phyloP scores from a whole-genome alignment of 1,284 basidiomycete genomes.

The Ustilago bromivora region DNA sequence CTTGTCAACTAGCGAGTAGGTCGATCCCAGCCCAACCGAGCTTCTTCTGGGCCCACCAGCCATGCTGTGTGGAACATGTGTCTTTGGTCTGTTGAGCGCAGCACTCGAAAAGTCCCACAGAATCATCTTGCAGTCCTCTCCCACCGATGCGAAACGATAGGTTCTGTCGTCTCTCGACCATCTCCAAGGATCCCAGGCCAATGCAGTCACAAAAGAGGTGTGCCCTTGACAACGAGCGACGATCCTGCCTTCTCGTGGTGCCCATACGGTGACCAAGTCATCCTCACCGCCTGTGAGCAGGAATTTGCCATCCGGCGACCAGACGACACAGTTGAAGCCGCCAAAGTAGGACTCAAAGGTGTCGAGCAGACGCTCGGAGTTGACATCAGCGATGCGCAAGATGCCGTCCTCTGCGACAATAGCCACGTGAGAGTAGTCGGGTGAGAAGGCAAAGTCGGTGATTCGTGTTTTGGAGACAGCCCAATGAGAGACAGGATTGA shows the following conservation, averaged over 20 bases:
- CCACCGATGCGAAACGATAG: conserved; percentile 64
- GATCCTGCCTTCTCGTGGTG: conserved; percentile 71
- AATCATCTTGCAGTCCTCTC: conserved; percentile 65
- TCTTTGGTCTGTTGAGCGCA: conserved; percentile 53
- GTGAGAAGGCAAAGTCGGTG: conserved; percentile 64
- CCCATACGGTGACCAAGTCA: conserved; percentile 81
- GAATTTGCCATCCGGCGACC: conserved; percentile 94
- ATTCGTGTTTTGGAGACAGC: conserved; percentile 41
- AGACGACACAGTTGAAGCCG: conserved; percentile 82
- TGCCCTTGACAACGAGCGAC: conserved; percentile 98
- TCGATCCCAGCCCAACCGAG: conserved; percentile 39
- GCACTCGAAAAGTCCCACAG: conserved; percentile 65
- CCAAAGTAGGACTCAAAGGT: conserved; percentile 66
- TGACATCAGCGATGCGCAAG: conserved; percentile 61
- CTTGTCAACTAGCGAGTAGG: conserved; percentile 46
- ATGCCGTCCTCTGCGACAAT: conserved; percentile 61
- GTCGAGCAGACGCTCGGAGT: conserved; percentile 54
- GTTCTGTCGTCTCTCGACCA: conserved; percentile 74
- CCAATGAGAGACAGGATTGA: conserved; percentile 66
- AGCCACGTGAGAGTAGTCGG: conserved; percentile 57
- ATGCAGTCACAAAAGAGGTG: conserved; percentile 87
- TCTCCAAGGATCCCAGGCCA: conserved; percentile 84
- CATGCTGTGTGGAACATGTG: conserved; percentile 30
- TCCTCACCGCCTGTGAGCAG: conserved; percentile 91
- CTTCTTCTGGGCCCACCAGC: conserved; percentile 15